Evolutionary conservation across 139 green algal genomes (phyloP), one percentile per base, ranked within the genome.

Genomic region (Chlorella sp.): DNA sequence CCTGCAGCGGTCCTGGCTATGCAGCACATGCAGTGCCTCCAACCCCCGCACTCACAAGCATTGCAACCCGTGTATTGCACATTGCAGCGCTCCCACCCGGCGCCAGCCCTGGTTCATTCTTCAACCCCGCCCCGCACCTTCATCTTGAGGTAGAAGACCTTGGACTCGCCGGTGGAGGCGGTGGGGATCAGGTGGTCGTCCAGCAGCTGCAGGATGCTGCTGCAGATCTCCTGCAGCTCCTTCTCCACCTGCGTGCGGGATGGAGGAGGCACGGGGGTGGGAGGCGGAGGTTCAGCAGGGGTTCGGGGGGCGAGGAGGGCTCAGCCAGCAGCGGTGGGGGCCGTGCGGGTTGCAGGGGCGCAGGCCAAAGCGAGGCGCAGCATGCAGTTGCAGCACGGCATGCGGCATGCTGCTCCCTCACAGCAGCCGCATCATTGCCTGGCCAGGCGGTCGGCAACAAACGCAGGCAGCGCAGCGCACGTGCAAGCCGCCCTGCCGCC

Each of bases 101-200:
- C 46, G 46, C 46, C 46, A 54, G 46, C 46, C 46, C 46, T 54
- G 8, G 8, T 8, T 8, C 46, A 8, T 11, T 8, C 46, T 54
- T 11, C 11, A 11, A 8, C 51, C 51, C 11, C 51, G 41, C 44
- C 73, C 22, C 76, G 24, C 58, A 83, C 70, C 73, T 89, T 91
- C 93, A 96, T 96, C 85, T 98, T 98, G n/a, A 93, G 92, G 92
- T 99, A 99, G 90, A 99, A 99, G 40, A 99, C 97, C 87, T 98
- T 98, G 68, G 92, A 96, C 91, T 99, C 97, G 56, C 97, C 97
- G 19, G 90, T 95, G 76, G 93, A 95, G 40, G 97, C 96, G 13
- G 95, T 94, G 76, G 94, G 95, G 85, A 99, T 98, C 46, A 99
- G 94, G 92, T 99, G 92, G 62, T 97, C 92, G 80, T 99, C 97